Base-by-base conservation (phyloP, 345 rosid genomes). In the Eucalyptus pauciflora region DNA sequence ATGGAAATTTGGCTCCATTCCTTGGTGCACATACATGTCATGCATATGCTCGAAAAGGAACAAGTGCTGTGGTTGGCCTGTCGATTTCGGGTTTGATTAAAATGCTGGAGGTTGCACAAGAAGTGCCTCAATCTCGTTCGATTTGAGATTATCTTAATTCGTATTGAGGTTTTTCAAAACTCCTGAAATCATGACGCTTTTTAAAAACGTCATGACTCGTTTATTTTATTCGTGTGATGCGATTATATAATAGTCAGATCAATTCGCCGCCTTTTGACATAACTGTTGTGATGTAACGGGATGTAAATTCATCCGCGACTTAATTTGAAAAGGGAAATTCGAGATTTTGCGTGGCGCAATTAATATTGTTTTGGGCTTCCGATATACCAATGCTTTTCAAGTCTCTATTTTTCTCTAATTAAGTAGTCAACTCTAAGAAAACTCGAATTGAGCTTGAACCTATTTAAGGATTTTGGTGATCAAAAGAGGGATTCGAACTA, bases 261-360 rank as follows among this genome's bases (percentile, higher is more conserved):
- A 20, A 41, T 76, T 11, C 8, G 48, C 22, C 3, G 7, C 2
- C 7, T 62, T 41, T 76, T 41, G 9, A 76, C 14, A 22, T 76
- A 14, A 64, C 5, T 4, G 10, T n/a, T 14, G 17, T 64, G 76
- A 64, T 31, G 10, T 3, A 14, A n/a, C 2, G 0, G 1, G 10
- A 31, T 0, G 3, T n/a, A n/a, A n/a, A 64, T 76, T 10, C 2
- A 45, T 41, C 29, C 3, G 2, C 27, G 16, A 22, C 16, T 41
- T 41, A 76, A 76, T 76, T 10, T 20, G 48, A 20, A 18, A 18
- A 41, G 4, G 15, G 1, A 2, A 10, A 37, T 76, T 76, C 0
- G 15, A 41, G 8, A 76, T 76, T 20, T 1, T 0, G 8, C 3
- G 15, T 2, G 2, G 3, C 1, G 0, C 27, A 9, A 41, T 20